Evolutionary conservation across 257 asterid genomes (phyloP), one percentile per base, ranked within the genome.

Genomic region (Anisodus acutangulus): DNA sequence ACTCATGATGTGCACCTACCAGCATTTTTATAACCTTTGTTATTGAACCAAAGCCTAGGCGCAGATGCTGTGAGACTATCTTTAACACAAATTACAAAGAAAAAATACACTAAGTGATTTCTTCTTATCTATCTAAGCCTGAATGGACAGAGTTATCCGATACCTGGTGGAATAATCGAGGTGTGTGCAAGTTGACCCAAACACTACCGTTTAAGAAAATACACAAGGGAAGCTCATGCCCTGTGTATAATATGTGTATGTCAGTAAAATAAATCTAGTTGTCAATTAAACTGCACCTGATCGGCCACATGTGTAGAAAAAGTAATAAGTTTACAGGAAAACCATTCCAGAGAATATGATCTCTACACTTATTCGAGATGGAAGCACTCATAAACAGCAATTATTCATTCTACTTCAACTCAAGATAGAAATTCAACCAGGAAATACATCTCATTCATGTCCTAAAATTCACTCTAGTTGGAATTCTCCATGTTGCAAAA

Each of bases 81-180:
- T 60, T 31, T 60, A 39, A 72, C 37, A 72, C 57, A 72, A 19
- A 17, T 45, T 45, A 72, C 58, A 45, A 72, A 72, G 80, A 72
- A 10, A 13, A 45, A 19, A 72, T 72, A 47, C 10, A 72, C 17
- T 10, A 71, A 47, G 39, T 71, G 58, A 71, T 43, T 22, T 71
- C 37, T 43, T 71, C 58, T 5, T 10, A 71, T 45, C 10, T 45
- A 35, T 43, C 79, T 45, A 45, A 71, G 39, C 5, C 5, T 35
- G 10, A 19, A 66, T 5, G 10, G 43, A 49, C 35, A 37, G 49
- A 35, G 6, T 54, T 54, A 54, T 7, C 5, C 6, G 0, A 51
- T 68, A 68, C 12, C 2, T 37, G 3, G 53, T 68, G 76, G 26
- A 37, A 68, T 68, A 7, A 37, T 68, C 22, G 0, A 31, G 6